Base-by-base conservation (phyloP, 345 rosid genomes). In the Hibiscus mutabilis region DNA sequence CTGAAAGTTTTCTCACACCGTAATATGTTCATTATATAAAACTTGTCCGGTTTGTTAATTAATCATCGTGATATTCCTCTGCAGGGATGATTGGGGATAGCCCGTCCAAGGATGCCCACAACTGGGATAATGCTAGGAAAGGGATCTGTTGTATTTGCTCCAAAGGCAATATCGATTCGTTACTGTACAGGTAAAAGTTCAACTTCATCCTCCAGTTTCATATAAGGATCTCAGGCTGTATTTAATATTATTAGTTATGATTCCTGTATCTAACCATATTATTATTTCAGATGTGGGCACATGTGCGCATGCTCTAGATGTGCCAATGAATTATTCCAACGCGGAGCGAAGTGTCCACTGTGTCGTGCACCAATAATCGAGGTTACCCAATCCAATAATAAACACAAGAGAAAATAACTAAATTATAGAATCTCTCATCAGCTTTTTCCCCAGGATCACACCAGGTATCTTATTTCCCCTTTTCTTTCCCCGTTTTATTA, bases 291-390 rank as follows among this genome's bases (percentile, higher is more conserved):
- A 83, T 94, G 98, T 47, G 98, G 98, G 79, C 98, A 94, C 83
- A 90, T 91, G 98, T 91, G 96, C 82, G 75, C 93, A 2, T 94
- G 97, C 74, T 87, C 88, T 29, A 85, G 80, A 76, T 94, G 98
- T 75, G 98, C 95, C 27, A 85, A 83, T 82, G 82, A 82, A 79
- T 80, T 94, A 82, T 85, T 91, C 62, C 82, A 82, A 79, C 77
- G 74, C 27, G 87, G 91, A 61, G 96, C 82, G 47, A 94, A 91
- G 81, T 94, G 98, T 79, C 98, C 98, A n/a, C 88, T 91, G 96
- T 91, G 97, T 73, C 74, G 75, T 61, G 98, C 98, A 16, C 97
- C 98, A 0, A 91, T 88, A 72, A 75, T 85, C 11, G 98, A 91
- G 88, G 97, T 84, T 94, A 88, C 80, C 86, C 88, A 31, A 84